A percentile compares a stretch with the other conserved stretches of the same genome.
These are phyloP conservation scores for Piloderma croceum DNA, from an alignment of 768 basidiomycete genomes.

Conservation along the genomic window DNA sequence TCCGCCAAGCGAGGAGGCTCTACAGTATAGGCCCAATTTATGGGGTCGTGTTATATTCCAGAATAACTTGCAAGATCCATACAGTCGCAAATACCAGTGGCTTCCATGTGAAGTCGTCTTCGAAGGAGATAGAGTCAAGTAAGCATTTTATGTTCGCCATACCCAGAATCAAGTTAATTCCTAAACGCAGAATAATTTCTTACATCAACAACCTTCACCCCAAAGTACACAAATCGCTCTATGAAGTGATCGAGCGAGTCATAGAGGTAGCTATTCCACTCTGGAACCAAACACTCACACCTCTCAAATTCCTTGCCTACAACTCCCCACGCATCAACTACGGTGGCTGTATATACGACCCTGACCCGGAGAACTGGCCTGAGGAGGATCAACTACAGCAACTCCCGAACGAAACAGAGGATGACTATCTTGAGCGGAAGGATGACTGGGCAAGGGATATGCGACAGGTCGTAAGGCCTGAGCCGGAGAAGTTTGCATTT, in stretches of 20 bases:
- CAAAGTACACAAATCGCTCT: conserved; percentile 16
- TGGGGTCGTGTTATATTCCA: no score
- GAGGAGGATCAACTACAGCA: conserved; percentile 4
- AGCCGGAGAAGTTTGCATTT: conserved; percentile 11
- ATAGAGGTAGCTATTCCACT: conserved; percentile 26
- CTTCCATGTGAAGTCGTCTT: conserved; percentile 18
- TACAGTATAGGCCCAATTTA: no score
- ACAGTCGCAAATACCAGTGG: conserved; percentile 16
- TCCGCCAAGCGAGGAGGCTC: conserved; percentile 2
- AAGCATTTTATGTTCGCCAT: conserved; percentile 1
- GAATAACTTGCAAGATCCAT: conserved; percentile 26
- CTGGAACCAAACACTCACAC: no score
- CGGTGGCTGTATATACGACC: conserved; percentile 2
- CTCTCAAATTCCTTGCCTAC: conserved; percentile 15
- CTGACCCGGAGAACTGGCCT: conserved; percentile 5
- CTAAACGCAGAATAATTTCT: no score
- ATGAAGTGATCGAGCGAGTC: conserved; percentile 21
- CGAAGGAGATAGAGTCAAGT: conserved; percentile 15
- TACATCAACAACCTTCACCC: conserved; percentile 40
- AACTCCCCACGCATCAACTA: conserved; percentile 9
- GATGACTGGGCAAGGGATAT: conserved; percentile 7
- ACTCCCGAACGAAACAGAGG: conserved; percentile 8
- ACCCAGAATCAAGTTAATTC: conserved; percentile 31
- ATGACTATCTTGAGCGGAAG: conserved; percentile 5
- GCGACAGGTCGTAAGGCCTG: conserved; percentile 10